phyloP scores from a whole-genome alignment of 495 filamentous ascomycete species.

The Neurospora sp. region DNA sequence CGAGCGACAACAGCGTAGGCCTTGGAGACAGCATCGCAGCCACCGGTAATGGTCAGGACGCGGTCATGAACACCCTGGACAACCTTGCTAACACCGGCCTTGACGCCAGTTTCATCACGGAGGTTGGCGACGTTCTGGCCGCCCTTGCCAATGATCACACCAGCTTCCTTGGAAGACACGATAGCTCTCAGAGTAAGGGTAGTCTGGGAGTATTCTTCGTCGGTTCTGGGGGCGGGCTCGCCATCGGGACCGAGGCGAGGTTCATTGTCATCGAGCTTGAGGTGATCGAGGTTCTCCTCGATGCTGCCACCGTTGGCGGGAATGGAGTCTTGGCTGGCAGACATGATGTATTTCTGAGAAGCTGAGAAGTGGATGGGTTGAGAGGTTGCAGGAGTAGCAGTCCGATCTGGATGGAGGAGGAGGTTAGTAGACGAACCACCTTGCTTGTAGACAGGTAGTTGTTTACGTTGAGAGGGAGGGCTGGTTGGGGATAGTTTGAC shows the following conservation, averaged over 20 bases:
- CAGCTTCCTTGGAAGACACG: slow-evolving; percentile 95
- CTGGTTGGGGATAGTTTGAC: neutral
- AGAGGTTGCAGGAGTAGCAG: neutral
- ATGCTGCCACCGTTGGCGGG: slow-evolving; percentile 36
- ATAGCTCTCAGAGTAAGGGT: slow-evolving; percentile 92
- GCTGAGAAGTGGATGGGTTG: neutral
- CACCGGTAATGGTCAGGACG: slow-evolving; percentile 87
- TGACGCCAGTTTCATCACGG: slow-evolving; percentile 93
- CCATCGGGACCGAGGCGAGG: slow-evolving; percentile 54
- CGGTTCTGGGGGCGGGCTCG: slow-evolving; percentile 68
- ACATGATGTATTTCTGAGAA: slow-evolving; percentile 29
- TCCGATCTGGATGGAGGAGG: neutral
- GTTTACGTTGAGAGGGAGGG: neutral
- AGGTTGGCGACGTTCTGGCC: slow-evolving; percentile 97
- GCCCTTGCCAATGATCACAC: slow-evolving; percentile 96
- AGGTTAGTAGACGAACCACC: neutral
- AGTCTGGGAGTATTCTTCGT: slow-evolving; percentile 89
- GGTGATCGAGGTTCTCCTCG: slow-evolving; percentile 36
- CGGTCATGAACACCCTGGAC: slow-evolving; percentile 95
- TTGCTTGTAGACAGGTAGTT: neutral
- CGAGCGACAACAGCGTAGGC: slow-evolving; percentile 91
- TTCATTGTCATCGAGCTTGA: slow-evolving; percentile 42
- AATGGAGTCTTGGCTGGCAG: slow-evolving; percentile 34
- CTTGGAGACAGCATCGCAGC: slow-evolving; percentile 72
- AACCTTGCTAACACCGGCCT: slow-evolving; percentile 96